Percentiles rank a stretch among this genome's conserved stretches.
Evolutionary conservation across 2,329 filamentous ascomycete genomes (phyloP).

Genomic region (Penicillium expansum): DNA sequence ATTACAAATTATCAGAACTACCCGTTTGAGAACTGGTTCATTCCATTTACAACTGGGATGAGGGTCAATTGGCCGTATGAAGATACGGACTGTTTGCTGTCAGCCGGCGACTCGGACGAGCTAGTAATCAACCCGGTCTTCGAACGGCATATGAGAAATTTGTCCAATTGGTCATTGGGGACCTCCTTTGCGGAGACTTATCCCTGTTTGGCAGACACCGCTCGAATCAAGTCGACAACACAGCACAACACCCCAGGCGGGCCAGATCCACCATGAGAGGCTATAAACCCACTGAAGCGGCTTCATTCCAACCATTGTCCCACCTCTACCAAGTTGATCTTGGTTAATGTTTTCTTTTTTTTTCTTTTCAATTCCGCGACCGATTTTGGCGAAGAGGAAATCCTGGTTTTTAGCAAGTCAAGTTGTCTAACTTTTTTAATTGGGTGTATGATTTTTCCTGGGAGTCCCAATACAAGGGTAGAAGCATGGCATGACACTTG

Average conservation of each 20-base stretch:
- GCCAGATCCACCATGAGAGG: too few relatives aligned
- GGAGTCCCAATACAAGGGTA: not conserved
- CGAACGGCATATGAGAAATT: conserved; percentile 70
- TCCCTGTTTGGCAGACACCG: conserved; percentile 53
- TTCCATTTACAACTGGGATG: conserved; percentile 74
- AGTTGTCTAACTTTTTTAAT: not conserved
- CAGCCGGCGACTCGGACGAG: conserved; percentile 54
- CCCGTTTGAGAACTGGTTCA: conserved; percentile 76
- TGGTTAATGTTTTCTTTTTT: not conserved
- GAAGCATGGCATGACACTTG: not conserved
- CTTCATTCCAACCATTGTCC: not conserved
- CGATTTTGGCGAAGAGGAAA: not conserved
- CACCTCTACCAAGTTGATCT: not conserved
- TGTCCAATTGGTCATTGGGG: conserved; percentile 81
- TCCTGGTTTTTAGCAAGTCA: not conserved
- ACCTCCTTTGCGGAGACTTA: conserved; percentile 64
- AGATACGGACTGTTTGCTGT: conserved; percentile 65
- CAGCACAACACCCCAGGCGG: not conserved
- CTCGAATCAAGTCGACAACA: conserved; percentile 32
- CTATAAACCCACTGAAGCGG: not conserved
- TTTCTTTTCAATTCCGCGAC: not conserved
- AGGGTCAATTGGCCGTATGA: conserved; percentile 84
- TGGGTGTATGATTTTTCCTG: not conserved
- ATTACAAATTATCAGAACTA: conserved; percentile 55
- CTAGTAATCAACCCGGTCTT: conserved; percentile 83